Evolutionary conservation across 2,329 filamentous ascomycete species (phyloP), one percentile per base, ranked within the genome.

Genomic region (Apiospora pterosperma): DNA sequence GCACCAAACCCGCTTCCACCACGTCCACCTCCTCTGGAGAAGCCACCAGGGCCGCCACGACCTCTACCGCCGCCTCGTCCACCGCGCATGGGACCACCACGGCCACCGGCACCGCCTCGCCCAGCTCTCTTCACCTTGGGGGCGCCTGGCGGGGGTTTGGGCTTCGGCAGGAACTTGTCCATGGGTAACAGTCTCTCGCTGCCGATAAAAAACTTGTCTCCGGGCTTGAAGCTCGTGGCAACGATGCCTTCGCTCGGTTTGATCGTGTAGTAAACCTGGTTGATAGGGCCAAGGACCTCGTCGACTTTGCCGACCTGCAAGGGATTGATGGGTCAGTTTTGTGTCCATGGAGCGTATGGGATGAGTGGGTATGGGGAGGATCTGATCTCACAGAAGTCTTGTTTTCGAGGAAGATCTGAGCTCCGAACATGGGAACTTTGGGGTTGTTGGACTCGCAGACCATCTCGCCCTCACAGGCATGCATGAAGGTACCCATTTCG

Each of bases 401-500:
- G 85, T 98, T 99, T 86, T 98, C 95, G 74, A 98, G 90, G 83
- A 96, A 99, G 79, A 99, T 97, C 71, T 93, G 93, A 67, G 96
- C 96, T 84, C 97, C 98, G 90, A 99, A 99, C 84, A 97, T 97
- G 67, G 96, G 96, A 69, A 99, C 91, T 83, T 98, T 98, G 73
- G 91, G 84, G 85, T 97, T 98, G 80, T 91, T 90, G 71, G 92
- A 96, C 80, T 93, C 90, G 91, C 95, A 97, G 72, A 99, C 91
- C 86, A 99, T 96, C 81, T 99, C 96, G 78, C 95, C 95, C 81
- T 99, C 96, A 82, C 92, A 95, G 65, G 93, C 90, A 83, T 99
- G 96, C 77, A 97, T 81, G 81, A 98, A 97, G 70, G 88, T 88
- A 79, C 96, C 96, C 91, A 99, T 93, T 82, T 97, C 96, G 12